Evolutionary conservation across 169 alveolate genomes (phyloP).

Genomic region (Perkinsus olseni): DNA sequence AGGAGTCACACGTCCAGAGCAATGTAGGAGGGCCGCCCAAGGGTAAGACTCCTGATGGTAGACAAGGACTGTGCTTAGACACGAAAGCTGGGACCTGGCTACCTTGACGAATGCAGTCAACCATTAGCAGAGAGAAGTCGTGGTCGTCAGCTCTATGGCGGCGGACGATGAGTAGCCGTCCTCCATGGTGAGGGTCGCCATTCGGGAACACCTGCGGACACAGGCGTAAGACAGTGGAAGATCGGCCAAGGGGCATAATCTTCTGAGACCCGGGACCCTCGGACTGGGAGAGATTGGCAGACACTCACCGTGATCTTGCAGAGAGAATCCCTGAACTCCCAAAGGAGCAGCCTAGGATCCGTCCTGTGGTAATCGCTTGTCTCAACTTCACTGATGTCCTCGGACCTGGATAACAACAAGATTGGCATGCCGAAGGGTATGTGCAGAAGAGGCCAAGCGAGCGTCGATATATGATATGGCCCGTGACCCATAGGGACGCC

Average conservation of each 20-base stretch:
- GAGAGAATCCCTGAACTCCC: neutral
- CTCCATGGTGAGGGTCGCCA: neutral
- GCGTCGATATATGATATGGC: no score
- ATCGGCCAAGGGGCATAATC: no score
- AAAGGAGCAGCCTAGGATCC: neutral
- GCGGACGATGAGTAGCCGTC: neutral
- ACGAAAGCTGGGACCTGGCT: neutral
- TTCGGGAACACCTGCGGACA: neutral
- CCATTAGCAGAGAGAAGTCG: neutral
- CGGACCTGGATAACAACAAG: no score
- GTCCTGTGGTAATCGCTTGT: no score
- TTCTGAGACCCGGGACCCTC: no score
- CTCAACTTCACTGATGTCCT: no score
- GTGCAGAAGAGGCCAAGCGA: no score
- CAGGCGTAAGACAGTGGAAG: neutral
- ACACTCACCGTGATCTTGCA: neutral
- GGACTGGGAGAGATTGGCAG: no score
- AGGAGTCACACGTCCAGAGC: neutral
- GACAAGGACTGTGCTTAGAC: no score
- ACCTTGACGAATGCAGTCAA: neutral
- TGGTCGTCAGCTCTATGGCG: neutral
- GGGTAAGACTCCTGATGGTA: neutral
- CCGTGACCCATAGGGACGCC: no score
- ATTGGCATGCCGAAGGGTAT: no score
- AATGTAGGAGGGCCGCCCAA: neutral